Evolutionary conservation across 2,329 filamentous ascomycete genomes (phyloP).

Genomic region (Lasiodiplodia hormozganensis): DNA sequence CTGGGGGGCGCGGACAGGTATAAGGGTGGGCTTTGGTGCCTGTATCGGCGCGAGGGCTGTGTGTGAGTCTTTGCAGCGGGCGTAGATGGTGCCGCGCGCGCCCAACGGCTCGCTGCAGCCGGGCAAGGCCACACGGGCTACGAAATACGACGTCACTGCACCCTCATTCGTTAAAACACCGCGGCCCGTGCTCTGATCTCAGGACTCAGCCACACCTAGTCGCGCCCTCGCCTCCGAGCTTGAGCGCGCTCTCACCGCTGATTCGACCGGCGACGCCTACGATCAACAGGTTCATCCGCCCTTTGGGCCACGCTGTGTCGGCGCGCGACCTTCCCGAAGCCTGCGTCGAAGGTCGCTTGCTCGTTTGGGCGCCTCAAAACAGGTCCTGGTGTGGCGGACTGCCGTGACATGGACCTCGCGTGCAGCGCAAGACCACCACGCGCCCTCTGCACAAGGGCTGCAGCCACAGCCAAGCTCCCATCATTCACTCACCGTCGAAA

Average conservation of each 20-base stretch:
- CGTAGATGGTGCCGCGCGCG: slow-evolving; percentile 8
- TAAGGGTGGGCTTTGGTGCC: slow-evolving; percentile 10
- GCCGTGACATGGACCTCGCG: slow-evolving; percentile 12
- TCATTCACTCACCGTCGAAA: slow-evolving; percentile 9
- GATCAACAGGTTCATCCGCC: slow-evolving; percentile 23
- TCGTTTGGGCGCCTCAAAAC: background rate
- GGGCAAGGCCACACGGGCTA: background rate
- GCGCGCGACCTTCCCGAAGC: slow-evolving; percentile 8
- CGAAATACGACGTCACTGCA: background rate
- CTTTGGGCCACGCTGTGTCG: slow-evolving; percentile 6
- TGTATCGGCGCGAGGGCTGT: background rate
- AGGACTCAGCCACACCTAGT: slow-evolving; percentile 16
- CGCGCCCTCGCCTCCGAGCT: slow-evolving; percentile 8
- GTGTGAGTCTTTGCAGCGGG: slow-evolving; percentile 8
- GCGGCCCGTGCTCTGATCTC: background rate
- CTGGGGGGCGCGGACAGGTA: slow-evolving; percentile 10
- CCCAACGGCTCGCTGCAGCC: slow-evolving; percentile 7
- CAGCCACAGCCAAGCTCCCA: slow-evolving; percentile 18
- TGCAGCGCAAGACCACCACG: slow-evolving; percentile 24
- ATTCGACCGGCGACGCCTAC: slow-evolving; percentile 16
- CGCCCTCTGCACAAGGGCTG: slow-evolving; percentile 8
- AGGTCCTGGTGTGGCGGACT: background rate
- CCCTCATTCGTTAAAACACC: background rate
- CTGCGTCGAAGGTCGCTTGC: background rate
- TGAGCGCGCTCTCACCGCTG: slow-evolving; percentile 19